Evolutionary conservation across 2,329 filamentous ascomycete species (phyloP).

Genomic region (Phaeosphaeria sp.): DNA sequence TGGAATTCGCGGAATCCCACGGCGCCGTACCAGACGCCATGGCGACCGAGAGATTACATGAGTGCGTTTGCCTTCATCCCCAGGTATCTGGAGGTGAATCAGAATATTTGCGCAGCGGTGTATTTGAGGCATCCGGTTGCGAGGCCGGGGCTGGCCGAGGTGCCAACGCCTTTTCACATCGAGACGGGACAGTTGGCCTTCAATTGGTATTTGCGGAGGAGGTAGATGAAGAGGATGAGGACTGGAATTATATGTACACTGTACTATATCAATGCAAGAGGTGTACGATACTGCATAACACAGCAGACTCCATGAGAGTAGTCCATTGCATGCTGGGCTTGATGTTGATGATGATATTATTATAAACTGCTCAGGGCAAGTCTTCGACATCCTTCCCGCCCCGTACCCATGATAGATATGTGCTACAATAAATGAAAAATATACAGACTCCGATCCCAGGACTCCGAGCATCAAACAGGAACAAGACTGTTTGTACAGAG

Average conservation of each 20-base stretch:
- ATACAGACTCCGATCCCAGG: neutral
- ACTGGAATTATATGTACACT: constrained; percentile 3
- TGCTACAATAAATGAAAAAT: neutral
- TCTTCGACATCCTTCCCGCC: neutral
- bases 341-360: neutral
- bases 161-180: constrained; percentile 78
- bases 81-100: constrained; percentile 95
- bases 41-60: constrained; percentile 87
- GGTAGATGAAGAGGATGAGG: constrained; percentile 55
- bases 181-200: constrained; percentile 81
- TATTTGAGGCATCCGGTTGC: constrained; percentile 95
- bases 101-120: constrained; percentile 93
- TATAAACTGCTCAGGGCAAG: neutral
- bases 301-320: neutral
- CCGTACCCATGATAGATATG: neutral
- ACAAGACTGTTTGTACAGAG: neutral
- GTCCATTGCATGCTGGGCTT: neutral
- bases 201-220: constrained; percentile 89
- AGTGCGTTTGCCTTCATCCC: constrained; percentile 93
- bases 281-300: constrained; percentile 2
- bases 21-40: constrained; percentile 89
- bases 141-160: constrained; percentile 74
- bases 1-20: constrained; percentile 40
- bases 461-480: neutral
- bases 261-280: neutral